A percentile compares a stretch with the other conserved stretches of the same genome.
Conservation (phyloP, 2,329 filamentous ascomycete species). For the Ascochyta fabae region DNA sequence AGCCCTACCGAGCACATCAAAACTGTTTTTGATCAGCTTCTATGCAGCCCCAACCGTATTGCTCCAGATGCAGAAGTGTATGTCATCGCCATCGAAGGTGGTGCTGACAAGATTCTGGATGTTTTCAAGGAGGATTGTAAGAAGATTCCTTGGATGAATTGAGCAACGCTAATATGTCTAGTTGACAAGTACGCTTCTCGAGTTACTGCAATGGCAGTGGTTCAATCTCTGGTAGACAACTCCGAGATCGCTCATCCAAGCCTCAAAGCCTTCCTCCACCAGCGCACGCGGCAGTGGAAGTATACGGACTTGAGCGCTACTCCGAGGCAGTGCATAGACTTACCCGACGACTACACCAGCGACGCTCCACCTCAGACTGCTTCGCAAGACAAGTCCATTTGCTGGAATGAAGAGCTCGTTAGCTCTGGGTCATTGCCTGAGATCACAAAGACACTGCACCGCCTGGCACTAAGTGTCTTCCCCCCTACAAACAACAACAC, state of each 20-base stretch:
- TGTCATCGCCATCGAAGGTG: constrained; percentile 74
- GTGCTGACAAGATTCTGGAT: constrained; percentile 62
- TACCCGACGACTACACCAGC: constrained; percentile 28
- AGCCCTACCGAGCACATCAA: constrained; percentile 66
- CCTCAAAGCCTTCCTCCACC: constrained; percentile 40
- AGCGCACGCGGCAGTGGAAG: constrained; percentile 44
- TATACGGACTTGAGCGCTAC: constrained; percentile 21
- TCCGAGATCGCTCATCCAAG: constrained; percentile 32
- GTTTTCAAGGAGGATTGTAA: constrained; percentile 65
- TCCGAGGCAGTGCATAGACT: constrained; percentile 31
- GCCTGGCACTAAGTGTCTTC: constrained; percentile 8
- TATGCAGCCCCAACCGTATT: constrained; percentile 57
- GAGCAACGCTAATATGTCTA: constrained; percentile 21
- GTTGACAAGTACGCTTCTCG: constrained; percentile 34
- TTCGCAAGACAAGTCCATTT: constrained; percentile 9
- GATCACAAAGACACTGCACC: constrained; percentile 17
- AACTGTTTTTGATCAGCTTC: constrained; percentile 69
- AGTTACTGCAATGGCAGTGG: constrained; percentile 42
- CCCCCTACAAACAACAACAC: not conserved
- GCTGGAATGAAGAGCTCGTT: constrained; percentile 23
- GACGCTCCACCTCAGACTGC: not conserved
- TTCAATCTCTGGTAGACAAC: constrained; percentile 30
- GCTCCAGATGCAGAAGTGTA: constrained; percentile 64
- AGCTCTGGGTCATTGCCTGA: not conserved
- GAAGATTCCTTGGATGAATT: constrained; percentile 35